These are phyloP conservation scores for Benincasa hispida DNA, from an alignment of 306 rosid genomes.

Conservation along the genomic window DNA sequence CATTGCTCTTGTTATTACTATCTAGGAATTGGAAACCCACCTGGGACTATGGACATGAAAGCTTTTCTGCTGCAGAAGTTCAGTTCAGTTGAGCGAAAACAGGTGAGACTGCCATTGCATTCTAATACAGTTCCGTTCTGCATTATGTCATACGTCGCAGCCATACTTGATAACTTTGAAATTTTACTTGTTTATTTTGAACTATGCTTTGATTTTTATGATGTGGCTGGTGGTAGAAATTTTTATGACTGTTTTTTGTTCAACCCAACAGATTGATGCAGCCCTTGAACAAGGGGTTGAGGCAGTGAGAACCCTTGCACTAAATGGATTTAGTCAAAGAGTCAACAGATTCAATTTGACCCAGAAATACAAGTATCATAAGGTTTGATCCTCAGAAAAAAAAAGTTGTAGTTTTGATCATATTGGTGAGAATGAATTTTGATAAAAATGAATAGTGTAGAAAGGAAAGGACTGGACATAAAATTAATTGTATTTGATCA, in stretches of 20 bases:
- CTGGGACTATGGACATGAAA: conserved; percentile 73
- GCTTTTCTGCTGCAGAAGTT: conserved; percentile 78
- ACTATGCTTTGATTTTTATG: neutral
- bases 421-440: neutral
- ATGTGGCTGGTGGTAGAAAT: neutral
- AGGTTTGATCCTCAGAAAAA: conserved; percentile 28
- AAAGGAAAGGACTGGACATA: neutral
- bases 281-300: conserved; percentile 68
- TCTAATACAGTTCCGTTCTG: neutral
- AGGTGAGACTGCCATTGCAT: conserved; percentile 26
- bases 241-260: neutral
- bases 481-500: neutral
- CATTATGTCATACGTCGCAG: neutral
- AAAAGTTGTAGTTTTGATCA: neutral
- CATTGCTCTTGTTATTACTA: neutral
- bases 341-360: conserved; percentile 57
- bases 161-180: neutral
- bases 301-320: conserved; percentile 50
- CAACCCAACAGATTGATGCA: conserved; percentile 46
- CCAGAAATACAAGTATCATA: conserved; percentile 81
- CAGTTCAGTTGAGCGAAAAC: conserved; percentile 56
- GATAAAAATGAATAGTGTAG: neutral
- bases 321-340: conserved; percentile 50
- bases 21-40: conserved; percentile 86
- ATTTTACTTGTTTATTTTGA: neutral